These are phyloP conservation scores for Penicillium palitans DNA, from an alignment of 2,329 filamentous ascomycete genomes.

Conservation along the genomic window DNA sequence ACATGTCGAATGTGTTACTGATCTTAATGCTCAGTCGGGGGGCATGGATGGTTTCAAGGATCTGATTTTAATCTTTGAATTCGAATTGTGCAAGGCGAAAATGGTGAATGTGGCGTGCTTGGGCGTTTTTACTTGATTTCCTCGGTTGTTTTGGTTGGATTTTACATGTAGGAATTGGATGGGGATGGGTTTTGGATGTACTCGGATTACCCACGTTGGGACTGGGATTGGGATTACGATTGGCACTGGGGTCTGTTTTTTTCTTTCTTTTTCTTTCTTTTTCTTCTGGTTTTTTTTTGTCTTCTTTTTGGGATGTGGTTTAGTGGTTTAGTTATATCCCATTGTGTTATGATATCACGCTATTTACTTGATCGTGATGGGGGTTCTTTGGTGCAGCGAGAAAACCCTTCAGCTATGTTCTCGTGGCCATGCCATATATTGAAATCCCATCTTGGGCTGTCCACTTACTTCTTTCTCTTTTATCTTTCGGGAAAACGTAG, in stretches of 20 bases:
- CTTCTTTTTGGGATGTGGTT: neutral
- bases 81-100: slow-evolving; percentile 12
- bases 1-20: slow-evolving; percentile 1
- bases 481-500: neutral
- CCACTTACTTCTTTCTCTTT: neutral
- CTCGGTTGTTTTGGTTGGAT: neutral
- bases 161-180: neutral
- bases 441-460: slow-evolving; percentile 10
- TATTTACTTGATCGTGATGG: slow-evolving; percentile 13
- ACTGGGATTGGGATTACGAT: neutral
- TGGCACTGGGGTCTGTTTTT: neutral
- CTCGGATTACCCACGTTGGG: neutral
- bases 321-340: slow-evolving; percentile 27
- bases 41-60: neutral
- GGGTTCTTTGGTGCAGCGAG: neutral
- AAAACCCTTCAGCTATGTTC: slow-evolving; percentile 1
- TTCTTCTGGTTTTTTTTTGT: slow-evolving; percentile 3
- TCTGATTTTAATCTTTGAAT: neutral
- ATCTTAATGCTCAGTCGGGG: neutral
- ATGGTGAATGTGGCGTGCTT: slow-evolving; percentile 18
- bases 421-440: slow-evolving; percentile 5
- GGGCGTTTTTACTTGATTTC: slow-evolving; percentile 8
- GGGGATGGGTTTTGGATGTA: neutral
- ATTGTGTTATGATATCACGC: slow-evolving; percentile 30
- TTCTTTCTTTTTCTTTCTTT: neutral